phyloP scores from a whole-genome alignment of 768 basidiomycete species.

The Bullera alba region DNA sequence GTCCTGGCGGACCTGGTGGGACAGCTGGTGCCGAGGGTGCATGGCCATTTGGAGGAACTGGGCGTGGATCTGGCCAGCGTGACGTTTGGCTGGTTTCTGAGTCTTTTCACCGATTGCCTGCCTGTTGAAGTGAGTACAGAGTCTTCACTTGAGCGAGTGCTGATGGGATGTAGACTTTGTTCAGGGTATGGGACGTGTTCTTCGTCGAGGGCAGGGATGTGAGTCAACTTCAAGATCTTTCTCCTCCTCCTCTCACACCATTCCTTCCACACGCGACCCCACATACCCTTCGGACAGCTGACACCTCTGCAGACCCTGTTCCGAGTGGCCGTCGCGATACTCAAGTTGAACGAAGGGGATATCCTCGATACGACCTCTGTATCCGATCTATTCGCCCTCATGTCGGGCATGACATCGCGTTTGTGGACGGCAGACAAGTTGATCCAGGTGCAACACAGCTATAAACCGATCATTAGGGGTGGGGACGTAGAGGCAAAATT shows the following conservation, averaged over 20 bases:
- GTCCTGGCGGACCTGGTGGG: constrained; percentile 83
- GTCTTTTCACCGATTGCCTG: constrained; percentile 88
- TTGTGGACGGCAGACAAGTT: constrained; percentile 92
- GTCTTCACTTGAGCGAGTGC: not conserved
- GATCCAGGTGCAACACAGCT: constrained; percentile 46
- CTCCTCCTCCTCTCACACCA: not conserved
- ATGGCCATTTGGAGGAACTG: constrained; percentile 65
- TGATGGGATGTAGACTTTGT: constrained; percentile 57
- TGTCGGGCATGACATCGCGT: constrained; percentile 81
- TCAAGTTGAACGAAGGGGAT: constrained; percentile 75
- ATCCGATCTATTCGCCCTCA: constrained; percentile 77
- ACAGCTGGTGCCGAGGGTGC: constrained; percentile 66
- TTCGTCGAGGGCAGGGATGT: constrained; percentile 80
- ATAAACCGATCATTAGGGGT: constrained; percentile 12
- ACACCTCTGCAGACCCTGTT: constrained; percentile 27
- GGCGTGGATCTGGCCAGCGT: constrained; percentile 88
- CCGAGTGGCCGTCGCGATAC: constrained; percentile 78
- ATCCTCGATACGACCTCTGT: constrained; percentile 76
- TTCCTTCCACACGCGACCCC: not conserved
- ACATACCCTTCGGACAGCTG: not conserved
- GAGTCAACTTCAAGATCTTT: constrained; percentile 9
- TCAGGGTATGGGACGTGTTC: constrained; percentile 93
- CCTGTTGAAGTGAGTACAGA: constrained; percentile 69
- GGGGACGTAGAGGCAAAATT: constrained; percentile 10
- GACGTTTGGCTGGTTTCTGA: constrained; percentile 97